Base-by-base conservation (phyloP, 805 yeast genomes). In the Metschnikowia noctiluminum region DNA sequence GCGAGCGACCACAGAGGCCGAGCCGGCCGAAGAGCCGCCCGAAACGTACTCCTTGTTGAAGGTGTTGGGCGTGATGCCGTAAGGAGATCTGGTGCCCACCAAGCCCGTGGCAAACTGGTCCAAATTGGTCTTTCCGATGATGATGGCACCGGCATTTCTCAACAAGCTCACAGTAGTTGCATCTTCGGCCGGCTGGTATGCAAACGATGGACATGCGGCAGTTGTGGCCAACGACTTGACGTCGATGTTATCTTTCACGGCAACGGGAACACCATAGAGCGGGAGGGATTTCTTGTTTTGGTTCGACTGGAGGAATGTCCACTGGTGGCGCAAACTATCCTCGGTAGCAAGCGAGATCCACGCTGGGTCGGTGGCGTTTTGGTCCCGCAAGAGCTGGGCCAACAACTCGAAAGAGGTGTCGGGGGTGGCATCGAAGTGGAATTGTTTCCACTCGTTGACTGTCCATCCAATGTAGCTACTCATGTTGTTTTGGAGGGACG, bases 61-160 rank as follows among this genome's bases (percentile, higher is more conserved):
- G 1, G 92, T 84, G 66, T 85, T 85, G 35, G 89, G 82, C 6
- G 96, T 87, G 57, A 83, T 79, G 11, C 99, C 99, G 63, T 92
- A 92, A 1, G 99, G 98, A 7, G 96, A 87, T 62, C 99, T 79
- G 31, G 89, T 84, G 39, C 99, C 99, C 1, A 92, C 98, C 50
- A 92, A 76, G 35, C 99, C 99, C 2, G 99, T 94, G 11, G 98
- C 98, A 70, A 92, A 92, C 68, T 92, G 99, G 66, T 92, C 99
- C 66, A 92, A 74, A 66, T 92, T 92, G 46, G 98, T 94, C 67
- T 92, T 92, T 51, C 98, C 98, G 42, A 92, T 74, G 37, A 92
- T 79, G 48, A 92, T 87, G 40, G 98, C 98, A 63, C 99, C 99
- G 35, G 89, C 86, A n/a, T 75, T 78, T 66, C 89, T 81, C 58